Conservation (phyloP, 306 rosid genomes). For the Alnus glutinosa region DNA sequence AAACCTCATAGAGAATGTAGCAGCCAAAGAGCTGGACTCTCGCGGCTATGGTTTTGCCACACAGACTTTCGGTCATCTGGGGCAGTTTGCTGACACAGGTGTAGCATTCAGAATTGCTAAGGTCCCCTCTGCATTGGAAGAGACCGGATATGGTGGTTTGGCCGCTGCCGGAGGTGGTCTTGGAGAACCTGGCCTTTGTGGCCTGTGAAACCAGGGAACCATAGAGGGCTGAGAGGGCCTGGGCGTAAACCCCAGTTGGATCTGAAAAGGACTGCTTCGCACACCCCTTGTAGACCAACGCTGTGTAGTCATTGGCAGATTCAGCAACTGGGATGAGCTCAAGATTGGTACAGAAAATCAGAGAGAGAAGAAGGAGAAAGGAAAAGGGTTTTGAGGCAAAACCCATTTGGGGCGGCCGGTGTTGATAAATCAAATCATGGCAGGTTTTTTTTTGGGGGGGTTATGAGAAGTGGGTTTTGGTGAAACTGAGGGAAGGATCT, state of each 20-base stretch:
- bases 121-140: slow-evolving; percentile 94
- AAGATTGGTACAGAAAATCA: slow-evolving; percentile 32
- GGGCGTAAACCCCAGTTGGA: slow-evolving; percentile 83
- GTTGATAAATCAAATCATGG: slow-evolving; percentile 55
- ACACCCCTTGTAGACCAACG: slow-evolving; percentile 87
- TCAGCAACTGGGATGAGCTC: slow-evolving; percentile 40
- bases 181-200: slow-evolving; percentile 68
- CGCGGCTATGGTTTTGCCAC: slow-evolving; percentile 77
- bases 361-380: slow-evolving; percentile 34
- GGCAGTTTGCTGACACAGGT: slow-evolving; percentile 80
- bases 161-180: slow-evolving; percentile 62
- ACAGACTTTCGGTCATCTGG: slow-evolving; percentile 47
- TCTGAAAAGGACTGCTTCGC: slow-evolving; percentile 78
- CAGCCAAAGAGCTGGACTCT: slow-evolving; percentile 86
- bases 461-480: slow-evolving; percentile 30
- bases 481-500: slow-evolving; percentile 20
- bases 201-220: slow-evolving; percentile 74
- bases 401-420: slow-evolving; percentile 53
- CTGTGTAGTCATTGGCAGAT: slow-evolving; percentile 64
- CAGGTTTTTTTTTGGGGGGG: slow-evolving; percentile 16
- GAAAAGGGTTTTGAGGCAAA: slow-evolving; percentile 38
- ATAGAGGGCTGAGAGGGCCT: slow-evolving; percentile 75
- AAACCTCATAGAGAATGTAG: slow-evolving; percentile 73
- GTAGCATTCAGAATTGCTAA: slow-evolving; percentile 69
- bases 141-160: slow-evolving; percentile 67